Evolutionary conservation across 192 early-diverging fungal genomes (phyloP), one percentile per base, ranked within the genome.

Genomic region (Gryganskiella cystojenkinii): DNA sequence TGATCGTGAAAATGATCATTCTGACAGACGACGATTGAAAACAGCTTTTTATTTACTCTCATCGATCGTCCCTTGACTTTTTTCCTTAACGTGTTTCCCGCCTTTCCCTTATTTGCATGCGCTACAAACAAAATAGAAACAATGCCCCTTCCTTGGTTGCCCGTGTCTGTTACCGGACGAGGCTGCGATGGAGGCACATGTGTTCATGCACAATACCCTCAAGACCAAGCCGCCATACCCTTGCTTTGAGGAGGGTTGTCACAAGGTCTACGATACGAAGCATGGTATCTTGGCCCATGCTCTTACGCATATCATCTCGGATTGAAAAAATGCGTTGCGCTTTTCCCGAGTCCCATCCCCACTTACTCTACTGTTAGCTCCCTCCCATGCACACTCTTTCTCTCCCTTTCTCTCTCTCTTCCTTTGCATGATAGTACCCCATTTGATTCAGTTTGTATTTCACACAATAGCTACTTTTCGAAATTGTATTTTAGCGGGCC

Each of bases 191-290:
- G 66, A 78, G 2, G 74, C 65, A 45, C 74, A 78, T 64, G 45
- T 78, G 19, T 78, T 60, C 53, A 78, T 78, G 74, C 74, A 78
- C 33, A 69, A 78, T 33, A 78, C 74, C 3, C 56, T 78, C 34
- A 78, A 68, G 67, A 78, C 66, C 19, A 61, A 51, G 28, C 74
- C 74, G 10, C 74, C 74, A n/a, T 78, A 78, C 46, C 74, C 74
- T 14, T 78, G 74, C 42, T 78, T 78, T 37, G 74, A 78, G 51
- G 74, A 78, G 9, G 67, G 67, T 7, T 78, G 74, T 30, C 64
- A 59, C 8, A 63, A 69, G 27, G 74, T 78, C 24, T 78, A 56
- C 46, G 74, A 78, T n/a, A 78, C 74, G 14, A 78, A 78, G 22
- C 34, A 64, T 7, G 67, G 66, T 15, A 69, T 78, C 47, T 27